Evolutionary conservation across 2,329 filamentous ascomycete species (phyloP).

Genomic region (Allantophomopsis cytisporea): DNA sequence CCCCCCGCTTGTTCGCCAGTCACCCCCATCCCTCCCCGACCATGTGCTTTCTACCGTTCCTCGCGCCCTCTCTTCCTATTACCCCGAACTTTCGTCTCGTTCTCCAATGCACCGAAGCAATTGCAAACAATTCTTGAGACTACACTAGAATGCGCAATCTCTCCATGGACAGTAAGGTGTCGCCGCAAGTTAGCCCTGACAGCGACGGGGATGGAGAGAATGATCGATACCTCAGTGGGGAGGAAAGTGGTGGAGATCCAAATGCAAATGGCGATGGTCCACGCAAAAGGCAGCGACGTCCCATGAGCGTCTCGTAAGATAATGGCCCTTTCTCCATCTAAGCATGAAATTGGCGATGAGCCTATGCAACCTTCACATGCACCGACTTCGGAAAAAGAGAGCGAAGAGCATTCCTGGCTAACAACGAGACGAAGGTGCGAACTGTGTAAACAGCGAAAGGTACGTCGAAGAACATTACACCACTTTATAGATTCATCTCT

Average conservation of each 20-base stretch:
- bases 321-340: slow-evolving; percentile 12
- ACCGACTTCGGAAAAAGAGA: slow-evolving; percentile 3
- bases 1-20: too few species aligned
- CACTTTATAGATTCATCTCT: too few species aligned
- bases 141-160: slow-evolving; percentile 1
- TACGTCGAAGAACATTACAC: slow-evolving; percentile 19
- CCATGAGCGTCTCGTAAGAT: slow-evolving; percentile 34
- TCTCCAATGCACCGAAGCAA: background rate
- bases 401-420: slow-evolving; percentile 14
- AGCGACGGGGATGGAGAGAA: slow-evolving; percentile 18
- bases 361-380: slow-evolving; percentile 5
- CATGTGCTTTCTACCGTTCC: too few species aligned
- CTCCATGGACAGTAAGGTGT: slow-evolving; percentile 17
- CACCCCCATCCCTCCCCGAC: too few species aligned
- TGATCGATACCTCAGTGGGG: slow-evolving; percentile 11
- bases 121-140: background rate
- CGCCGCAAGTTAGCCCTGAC: slow-evolving; percentile 14
- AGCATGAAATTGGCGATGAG: slow-evolving; percentile 4
- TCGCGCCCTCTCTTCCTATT: too few species aligned
- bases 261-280: slow-evolving; percentile 15
- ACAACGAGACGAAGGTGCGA: slow-evolving; percentile 43
- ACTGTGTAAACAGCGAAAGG: slow-evolving; percentile 71
- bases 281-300: slow-evolving; percentile 32
- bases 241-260: slow-evolving; percentile 15
- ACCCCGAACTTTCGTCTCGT: background rate